These are phyloP conservation scores for Monosporozyma servazzii DNA, from an alignment of 805 yeast genomes.

Conservation along the genomic window DNA sequence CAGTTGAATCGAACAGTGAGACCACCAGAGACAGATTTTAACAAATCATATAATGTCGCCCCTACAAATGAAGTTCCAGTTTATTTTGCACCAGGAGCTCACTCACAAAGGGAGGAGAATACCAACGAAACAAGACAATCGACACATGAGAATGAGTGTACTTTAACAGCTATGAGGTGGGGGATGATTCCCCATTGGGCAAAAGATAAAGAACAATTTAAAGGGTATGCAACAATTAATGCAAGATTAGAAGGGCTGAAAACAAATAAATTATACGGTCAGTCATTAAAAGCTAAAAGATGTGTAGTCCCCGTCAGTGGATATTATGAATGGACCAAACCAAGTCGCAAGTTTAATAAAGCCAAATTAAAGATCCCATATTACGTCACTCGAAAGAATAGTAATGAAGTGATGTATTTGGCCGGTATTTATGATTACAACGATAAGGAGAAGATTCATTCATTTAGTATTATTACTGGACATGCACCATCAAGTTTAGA, in stretches of 20 bases:
- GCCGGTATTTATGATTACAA: slow-evolving; percentile 46
- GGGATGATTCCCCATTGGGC: slow-evolving; percentile 71
- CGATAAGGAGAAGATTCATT: slow-evolving; percentile 25
- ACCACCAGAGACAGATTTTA: slow-evolving; percentile 2
- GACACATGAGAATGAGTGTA: background rate
- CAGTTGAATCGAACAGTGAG: slow-evolving; percentile 6
- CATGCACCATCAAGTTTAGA: slow-evolving; percentile 50
- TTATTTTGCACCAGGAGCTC: slow-evolving; percentile 9
- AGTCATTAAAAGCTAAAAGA: slow-evolving; percentile 39
- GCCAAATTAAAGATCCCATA: slow-evolving; percentile 48
- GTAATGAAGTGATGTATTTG: slow-evolving; percentile 44
- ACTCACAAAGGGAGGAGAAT: background rate
- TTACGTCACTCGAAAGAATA: slow-evolving; percentile 45
- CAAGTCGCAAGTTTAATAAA: background rate
- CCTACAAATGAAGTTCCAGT: slow-evolving; percentile 49
- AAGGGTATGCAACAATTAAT: slow-evolving; percentile 51
- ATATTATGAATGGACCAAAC: slow-evolving; percentile 69
- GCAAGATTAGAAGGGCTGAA: slow-evolving; percentile 44
- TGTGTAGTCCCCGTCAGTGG: slow-evolving; percentile 78
- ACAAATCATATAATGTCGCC: slow-evolving; percentile 44
- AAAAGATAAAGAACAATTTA: slow-evolving; percentile 28
- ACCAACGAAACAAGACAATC: background rate
- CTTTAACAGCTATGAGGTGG: slow-evolving; percentile 49
- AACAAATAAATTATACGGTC: slow-evolving; percentile 48
- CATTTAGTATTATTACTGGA: slow-evolving; percentile 68